Conservation (phyloP, 164 flowering plant species). For the Magnolia officinalis region DNA sequence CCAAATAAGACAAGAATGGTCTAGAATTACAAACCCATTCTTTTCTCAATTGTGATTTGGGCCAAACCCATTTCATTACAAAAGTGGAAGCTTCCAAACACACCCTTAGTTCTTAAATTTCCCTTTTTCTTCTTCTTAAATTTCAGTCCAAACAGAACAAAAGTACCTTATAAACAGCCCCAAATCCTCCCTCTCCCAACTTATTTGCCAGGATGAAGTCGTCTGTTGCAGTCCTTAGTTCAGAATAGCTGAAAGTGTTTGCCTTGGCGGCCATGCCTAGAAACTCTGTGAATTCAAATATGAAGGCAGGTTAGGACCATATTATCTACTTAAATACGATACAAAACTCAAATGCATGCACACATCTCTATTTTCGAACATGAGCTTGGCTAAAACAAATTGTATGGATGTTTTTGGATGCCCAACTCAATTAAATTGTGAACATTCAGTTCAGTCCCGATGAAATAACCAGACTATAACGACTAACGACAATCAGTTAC, state of each 20-base stretch:
- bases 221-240: slow-evolving; percentile 63
- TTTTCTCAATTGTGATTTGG: neutral
- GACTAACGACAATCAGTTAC: neutral
- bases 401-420: too few species aligned
- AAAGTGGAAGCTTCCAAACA: neutral
- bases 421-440: neutral
- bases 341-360: too few species aligned
- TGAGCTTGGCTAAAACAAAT: too few species aligned
- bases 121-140: neutral
- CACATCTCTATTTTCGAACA: too few species aligned
- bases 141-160: neutral
- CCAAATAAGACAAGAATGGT: neutral
- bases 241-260: slow-evolving; percentile 60
- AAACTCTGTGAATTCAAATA: slow-evolving; percentile 40
- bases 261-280: slow-evolving; percentile 53
- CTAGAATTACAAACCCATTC: neutral
- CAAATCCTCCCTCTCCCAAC: slow-evolving; percentile 93
- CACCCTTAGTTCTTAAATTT: neutral
- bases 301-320: neutral
- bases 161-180: slow-evolving; percentile 74
- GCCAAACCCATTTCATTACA: neutral
- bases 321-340: too few species aligned
- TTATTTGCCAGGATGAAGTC: slow-evolving; percentile 66
- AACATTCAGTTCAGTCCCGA: neutral
- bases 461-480: neutral